Conservation (phyloP, 2,329 filamentous ascomycete genomes). For the Domatiomyces globalis region DNA sequence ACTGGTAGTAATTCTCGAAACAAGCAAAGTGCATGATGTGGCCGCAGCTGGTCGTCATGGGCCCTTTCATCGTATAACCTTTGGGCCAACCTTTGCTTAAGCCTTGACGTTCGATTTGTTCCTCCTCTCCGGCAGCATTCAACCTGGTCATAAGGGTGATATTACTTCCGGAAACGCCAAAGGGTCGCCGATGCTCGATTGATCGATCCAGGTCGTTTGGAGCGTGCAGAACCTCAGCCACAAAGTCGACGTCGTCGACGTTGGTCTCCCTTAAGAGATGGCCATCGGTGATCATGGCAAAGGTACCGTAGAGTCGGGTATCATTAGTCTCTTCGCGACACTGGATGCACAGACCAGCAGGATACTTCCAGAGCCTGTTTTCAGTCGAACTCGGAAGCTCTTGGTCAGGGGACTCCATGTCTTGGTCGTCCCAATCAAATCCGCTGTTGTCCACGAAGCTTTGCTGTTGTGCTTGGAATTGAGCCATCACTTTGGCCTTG, state of each 20-base stretch:
- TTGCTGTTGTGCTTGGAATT: conserved; percentile 95
- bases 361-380: conserved; percentile 76
- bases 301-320: conserved; percentile 76
- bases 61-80: conserved; percentile 51
- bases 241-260: conserved; percentile 63
- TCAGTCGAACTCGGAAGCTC: conserved; percentile 39
- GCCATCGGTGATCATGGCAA: conserved; percentile 77
- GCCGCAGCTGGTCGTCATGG: conserved; percentile 80
- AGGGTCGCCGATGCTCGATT: conserved; percentile 69
- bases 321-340: conserved; percentile 96
- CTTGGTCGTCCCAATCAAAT: conserved; percentile 80
- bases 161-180: conserved; percentile 82
- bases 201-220: conserved; percentile 73
- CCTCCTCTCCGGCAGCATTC: conserved; percentile 54
- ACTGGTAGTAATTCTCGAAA: conserved; percentile 81
- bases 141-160: conserved; percentile 62
- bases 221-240: conserved; percentile 66
- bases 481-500: conserved; percentile 89
- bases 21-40: conserved; percentile 98
- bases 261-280: conserved; percentile 77
- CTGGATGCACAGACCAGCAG: conserved; percentile 81
- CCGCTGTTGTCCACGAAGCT: conserved; percentile 82
- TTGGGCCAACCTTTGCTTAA: conserved; percentile 81
- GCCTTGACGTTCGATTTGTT: conserved; percentile 61
- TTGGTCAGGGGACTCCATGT: conserved; percentile 50